Percentiles rank a stretch among this genome's conserved stretches.
Evolutionary conservation across 2,329 filamentous ascomycete genomes (phyloP).

Genomic region (Penicillium sp.): DNA sequence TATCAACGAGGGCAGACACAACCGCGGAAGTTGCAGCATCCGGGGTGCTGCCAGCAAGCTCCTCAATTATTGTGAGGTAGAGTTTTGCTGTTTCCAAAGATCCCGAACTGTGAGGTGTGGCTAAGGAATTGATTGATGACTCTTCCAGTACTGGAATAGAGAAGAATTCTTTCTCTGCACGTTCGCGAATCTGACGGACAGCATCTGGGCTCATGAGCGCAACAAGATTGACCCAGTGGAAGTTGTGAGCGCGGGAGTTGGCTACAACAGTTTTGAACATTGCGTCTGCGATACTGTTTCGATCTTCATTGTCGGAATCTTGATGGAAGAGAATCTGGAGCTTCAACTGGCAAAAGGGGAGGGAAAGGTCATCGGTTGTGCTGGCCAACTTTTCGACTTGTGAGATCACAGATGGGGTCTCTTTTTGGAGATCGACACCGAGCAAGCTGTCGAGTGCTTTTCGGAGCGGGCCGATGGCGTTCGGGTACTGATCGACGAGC

Average conservation of each 20-base stretch:
- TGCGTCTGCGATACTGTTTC: conserved; percentile 37
- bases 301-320: conserved; percentile 28
- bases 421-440: conserved; percentile 23
- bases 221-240: conserved; percentile 43
- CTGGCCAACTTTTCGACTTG: conserved; percentile 38
- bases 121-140: conserved; percentile 14
- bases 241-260: conserved; percentile 34
- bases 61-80: conserved; percentile 42
- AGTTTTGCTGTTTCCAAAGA: conserved; percentile 35
- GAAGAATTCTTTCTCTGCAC: conserved; percentile 43
- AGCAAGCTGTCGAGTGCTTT: conserved; percentile 37
- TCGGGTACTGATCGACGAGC: conserved; percentile 28
- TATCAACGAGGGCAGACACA: conserved; percentile 39
- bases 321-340: conserved; percentile 41
- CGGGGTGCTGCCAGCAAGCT: conserved; percentile 39
- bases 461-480: conserved; percentile 28
- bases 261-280: conserved; percentile 42
- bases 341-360: conserved; percentile 45
- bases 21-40: conserved; percentile 34
- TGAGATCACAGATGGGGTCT: conserved; percentile 21
- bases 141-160: conserved; percentile 34
- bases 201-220: conserved; percentile 39
- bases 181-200: conserved; percentile 42
- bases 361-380: conserved; percentile 43
- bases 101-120: conserved; percentile 10